Conservation (phyloP, 2,329 filamentous ascomycete species). For the Aspergillus alliaceus region DNA sequence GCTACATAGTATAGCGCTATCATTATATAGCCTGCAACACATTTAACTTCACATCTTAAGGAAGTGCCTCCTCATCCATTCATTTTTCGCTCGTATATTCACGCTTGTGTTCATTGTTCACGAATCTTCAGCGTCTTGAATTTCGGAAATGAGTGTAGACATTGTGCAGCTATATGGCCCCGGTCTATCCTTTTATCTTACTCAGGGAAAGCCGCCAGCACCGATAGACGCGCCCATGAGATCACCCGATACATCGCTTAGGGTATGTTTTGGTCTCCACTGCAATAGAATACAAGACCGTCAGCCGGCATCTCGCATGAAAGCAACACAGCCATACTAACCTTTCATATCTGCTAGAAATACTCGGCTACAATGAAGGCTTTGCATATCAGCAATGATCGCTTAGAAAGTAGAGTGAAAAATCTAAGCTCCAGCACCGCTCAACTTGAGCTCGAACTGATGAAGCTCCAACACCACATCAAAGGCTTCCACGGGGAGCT, state of each 20-base stretch:
- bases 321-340: background rate
- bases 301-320: background rate
- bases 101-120: background rate
- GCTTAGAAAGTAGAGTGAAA: conserved; percentile 24
- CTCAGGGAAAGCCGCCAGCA: conserved; percentile 1
- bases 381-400: conserved; percentile 26
- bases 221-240: background rate
- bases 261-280: conserved; percentile 12
- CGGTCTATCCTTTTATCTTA: conserved; percentile 23
- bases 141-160: conserved; percentile 14
- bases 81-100: conserved; percentile 1
- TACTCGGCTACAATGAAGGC: conserved; percentile 19
- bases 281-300: background rate
- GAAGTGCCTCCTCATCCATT: conserved; percentile 10
- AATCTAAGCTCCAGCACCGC: conserved; percentile 21
- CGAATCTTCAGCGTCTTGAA: background rate
- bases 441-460: conserved; percentile 26
- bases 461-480: conserved; percentile 27
- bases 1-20: background rate
- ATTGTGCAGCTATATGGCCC: conserved; percentile 18
- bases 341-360: conserved; percentile 12
- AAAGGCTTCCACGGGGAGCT: conserved; percentile 25
- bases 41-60: conserved; percentile 13
- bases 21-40: conserved; percentile 12
- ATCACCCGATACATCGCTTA: conserved; percentile 3